Evolutionary conservation across 2,329 filamentous ascomycete species (phyloP).

Genomic region (Xylaria sp.): DNA sequence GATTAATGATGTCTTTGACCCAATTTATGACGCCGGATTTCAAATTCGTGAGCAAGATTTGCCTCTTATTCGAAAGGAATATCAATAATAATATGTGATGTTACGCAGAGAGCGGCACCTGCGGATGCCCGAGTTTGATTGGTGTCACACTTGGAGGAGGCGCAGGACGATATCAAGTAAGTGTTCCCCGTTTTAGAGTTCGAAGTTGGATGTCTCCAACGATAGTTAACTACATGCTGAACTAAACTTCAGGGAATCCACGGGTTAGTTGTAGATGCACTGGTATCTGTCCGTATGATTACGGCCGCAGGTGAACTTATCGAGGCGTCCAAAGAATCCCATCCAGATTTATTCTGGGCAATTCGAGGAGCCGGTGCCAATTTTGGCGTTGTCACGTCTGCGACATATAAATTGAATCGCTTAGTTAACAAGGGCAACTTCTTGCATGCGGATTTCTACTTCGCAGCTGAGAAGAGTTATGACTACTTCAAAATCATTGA

Average conservation of each 20-base stretch:
- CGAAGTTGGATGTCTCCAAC: too few species aligned
- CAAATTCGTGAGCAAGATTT: conserved; percentile 13
- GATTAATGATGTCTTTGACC: background rate
- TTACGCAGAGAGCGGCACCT: conserved; percentile 29
- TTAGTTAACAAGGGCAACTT: background rate
- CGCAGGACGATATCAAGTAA: background rate
- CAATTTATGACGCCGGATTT: conserved; percentile 14
- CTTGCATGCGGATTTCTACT: conserved; percentile 1
- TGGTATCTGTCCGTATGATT: conserved; percentile 38
- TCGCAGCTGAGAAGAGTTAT: background rate
- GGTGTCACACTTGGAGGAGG: conserved; percentile 40
- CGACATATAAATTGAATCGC: conserved; percentile 39
- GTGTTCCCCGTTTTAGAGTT: too few species aligned
- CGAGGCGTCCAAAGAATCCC: conserved; percentile 24
- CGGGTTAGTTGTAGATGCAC: conserved; percentile 39
- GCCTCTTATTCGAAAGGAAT: too few species aligned
- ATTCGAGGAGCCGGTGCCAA: conserved; percentile 43
- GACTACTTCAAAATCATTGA: conserved; percentile 13
- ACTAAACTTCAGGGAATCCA: conserved; percentile 1
- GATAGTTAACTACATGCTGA: too few species aligned
- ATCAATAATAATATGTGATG: too few species aligned
- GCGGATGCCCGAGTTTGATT: conserved; percentile 28
- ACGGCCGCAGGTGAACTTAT: conserved; percentile 33
- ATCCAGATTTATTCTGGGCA: conserved; percentile 43
- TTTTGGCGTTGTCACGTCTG: conserved; percentile 42